Conservation (phyloP, 129 eudicot genomes). For the Escallonia rubra region DNA sequence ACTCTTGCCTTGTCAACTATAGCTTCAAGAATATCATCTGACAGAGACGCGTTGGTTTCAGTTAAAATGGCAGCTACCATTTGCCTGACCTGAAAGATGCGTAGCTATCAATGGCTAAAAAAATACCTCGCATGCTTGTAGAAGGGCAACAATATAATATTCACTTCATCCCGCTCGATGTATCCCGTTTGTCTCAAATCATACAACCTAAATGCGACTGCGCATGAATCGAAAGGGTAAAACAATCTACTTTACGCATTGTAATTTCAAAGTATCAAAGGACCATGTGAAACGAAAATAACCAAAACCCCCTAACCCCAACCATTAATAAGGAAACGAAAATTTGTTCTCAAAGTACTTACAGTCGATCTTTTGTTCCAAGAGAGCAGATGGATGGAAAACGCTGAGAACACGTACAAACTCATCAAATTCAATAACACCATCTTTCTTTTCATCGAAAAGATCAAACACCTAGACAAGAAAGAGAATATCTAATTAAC, state of each 20-base stretch:
- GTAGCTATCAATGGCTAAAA: neutral
- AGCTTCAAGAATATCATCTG: slow-evolving; percentile 82
- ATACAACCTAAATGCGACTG: slow-evolving; percentile 54
- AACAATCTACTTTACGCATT: slow-evolving; percentile 4
- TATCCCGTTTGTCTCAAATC: slow-evolving; percentile 57
- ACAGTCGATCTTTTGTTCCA: slow-evolving; percentile 35
- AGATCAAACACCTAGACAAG: slow-evolving; percentile 46
- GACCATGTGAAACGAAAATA: too few relatives aligned
- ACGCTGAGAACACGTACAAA: slow-evolving; percentile 44
- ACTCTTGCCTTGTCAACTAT: slow-evolving; percentile 75
- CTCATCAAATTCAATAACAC: slow-evolving; percentile 52
- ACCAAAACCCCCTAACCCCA: too few relatives aligned
- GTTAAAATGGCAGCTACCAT: slow-evolving; percentile 77
- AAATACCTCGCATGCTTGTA: neutral
- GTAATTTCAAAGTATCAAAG: too few relatives aligned
- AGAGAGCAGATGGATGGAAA: slow-evolving; percentile 44
- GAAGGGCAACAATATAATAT: neutral
- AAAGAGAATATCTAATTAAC: neutral
- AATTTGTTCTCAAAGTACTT: slow-evolving; percentile 3
- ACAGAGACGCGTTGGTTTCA: slow-evolving; percentile 68
- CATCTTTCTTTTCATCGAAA: slow-evolving; percentile 55
- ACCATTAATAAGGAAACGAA: too few relatives aligned
- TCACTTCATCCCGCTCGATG: slow-evolving; percentile 56
- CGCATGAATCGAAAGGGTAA: slow-evolving; percentile 6
- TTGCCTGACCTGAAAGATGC: slow-evolving; percentile 63